Evolutionary conservation across 2,329 filamentous ascomycete species (phyloP), one percentile per base, ranked within the genome.

Genomic region (Sporothrix dimorphospora): DNA sequence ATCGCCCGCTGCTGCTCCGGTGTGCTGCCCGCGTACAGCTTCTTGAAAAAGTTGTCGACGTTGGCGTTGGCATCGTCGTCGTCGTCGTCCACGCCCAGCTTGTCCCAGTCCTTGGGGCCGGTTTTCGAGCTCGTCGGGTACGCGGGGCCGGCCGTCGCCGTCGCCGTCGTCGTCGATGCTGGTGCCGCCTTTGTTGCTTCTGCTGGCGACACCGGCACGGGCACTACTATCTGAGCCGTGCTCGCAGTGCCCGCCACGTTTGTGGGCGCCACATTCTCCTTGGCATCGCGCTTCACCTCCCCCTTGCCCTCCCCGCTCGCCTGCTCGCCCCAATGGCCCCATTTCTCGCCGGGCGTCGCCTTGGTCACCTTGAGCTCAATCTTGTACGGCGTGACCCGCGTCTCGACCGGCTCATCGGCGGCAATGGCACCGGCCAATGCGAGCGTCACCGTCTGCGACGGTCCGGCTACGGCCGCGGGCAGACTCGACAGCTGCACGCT

Each of bases 61-160:
- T 91, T 88, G 73, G 87, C 85, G 14, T 87, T 82, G 0, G 88
- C 85, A 0, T 87, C 85, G 11, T 89, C 89, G 0, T 89, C 84
- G 1, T 86, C 85, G 0, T 87, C 80, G 0, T 84, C 84, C 0
- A 78, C 80, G 0, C 77, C 89, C 1, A 98, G 79, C 74, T 90
- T 92, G 79, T 99, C 96, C 96, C 96, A 99, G 81, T 99, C 88
- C 82, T 97, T 97, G 3, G 92, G 89, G 0, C 94, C 95, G 1
- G 83, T 86, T 74, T 90, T 91, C 14, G 95, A 96, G 0, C 94
- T 98, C 0, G 94, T 95, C 0, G 96, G 95, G 79, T 98, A 98
- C 0, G 85, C 82, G 0, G 65, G 4, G 11, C 38, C 53, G 24
- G 34, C 16, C 16, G 61, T 53, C n/a, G 30, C 53, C 14, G 65